Evolutionary conservation across 768 basidiomycete species (phyloP), one percentile per base, ranked within the genome.

Genomic region (Tulasnella sp.): DNA sequence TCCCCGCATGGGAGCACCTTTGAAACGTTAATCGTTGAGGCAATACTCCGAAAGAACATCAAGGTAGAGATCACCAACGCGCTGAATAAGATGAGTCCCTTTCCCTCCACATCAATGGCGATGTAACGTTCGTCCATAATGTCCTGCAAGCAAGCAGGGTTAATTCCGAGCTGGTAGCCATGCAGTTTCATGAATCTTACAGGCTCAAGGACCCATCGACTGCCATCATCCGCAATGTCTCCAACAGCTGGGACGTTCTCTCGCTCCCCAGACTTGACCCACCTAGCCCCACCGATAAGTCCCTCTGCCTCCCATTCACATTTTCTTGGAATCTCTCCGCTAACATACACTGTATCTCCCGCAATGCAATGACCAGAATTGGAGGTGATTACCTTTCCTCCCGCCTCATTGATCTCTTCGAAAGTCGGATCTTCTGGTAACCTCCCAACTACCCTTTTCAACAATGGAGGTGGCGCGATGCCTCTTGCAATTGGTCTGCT

Each of bases 61-160:
- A 24, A 9, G 39, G 27, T 20, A 43, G 35, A 12, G 34, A 19
- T 29, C 9, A 72, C 84, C 63, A 54, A 85, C 80, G 88, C 78
- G 67, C 83, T 87, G 64, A 91, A 87, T 49, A 90, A 70, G 20
- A 89, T 73, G 47, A 89, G 64, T 1, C 87, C 87, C 60, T 85
- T 88, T 6, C 82, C 85, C n/a, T 70, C 69, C 0, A 90, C 80
- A 62, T 89, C 83, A 22, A 89, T 66, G 0, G 68, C 79, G 42
- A 74, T 77, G 60, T 88, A 90, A 20, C 88, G 71, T 61, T 90
- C 88, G 57, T 89, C 87, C 77, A 81, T 77, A 56, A 90, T 77
- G 43, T 80, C 71, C 83, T 88, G 45, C 3, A 46, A 28, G 19
- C 5, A 41, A 32, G 22, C 34, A 29, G 37, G 19, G 20, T 3